phyloP scores from a whole-genome alignment of 768 basidiomycete genomes.

The Ramaria sp. region DNA sequence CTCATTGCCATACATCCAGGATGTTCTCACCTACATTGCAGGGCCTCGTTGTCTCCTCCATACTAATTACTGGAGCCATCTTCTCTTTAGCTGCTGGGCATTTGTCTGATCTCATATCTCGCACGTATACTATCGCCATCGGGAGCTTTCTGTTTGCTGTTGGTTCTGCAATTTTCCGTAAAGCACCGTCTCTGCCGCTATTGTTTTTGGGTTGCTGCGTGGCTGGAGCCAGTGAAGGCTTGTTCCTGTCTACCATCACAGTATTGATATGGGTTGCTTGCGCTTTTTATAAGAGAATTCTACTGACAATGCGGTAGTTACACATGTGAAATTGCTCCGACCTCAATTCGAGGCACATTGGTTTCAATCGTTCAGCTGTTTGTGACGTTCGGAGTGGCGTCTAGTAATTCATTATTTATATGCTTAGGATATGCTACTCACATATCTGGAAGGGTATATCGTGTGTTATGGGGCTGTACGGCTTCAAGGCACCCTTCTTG shows the following conservation, averaged over 20 bases:
- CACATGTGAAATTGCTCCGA: conserved; percentile 32
- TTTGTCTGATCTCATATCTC: conserved; percentile 33
- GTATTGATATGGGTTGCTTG: conserved; percentile 11
- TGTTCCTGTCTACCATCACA: conserved; percentile 33
- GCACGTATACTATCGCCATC: conserved; percentile 32
- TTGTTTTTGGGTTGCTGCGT: conserved; percentile 35
- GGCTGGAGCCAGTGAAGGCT: conserved; percentile 36
- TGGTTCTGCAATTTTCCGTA: conserved; percentile 30
- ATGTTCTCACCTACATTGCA: conserved; percentile 26
- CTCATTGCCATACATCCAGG: not conserved
- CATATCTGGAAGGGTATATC: conserved; percentile 23
- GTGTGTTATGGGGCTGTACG: conserved; percentile 28
- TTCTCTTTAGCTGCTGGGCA: conserved; percentile 31
- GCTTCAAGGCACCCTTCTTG: conserved; percentile 23
- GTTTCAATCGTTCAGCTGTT: conserved; percentile 32
- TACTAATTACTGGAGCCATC: conserved; percentile 31
- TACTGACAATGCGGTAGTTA: conserved; percentile 12
- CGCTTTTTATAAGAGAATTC: no score
- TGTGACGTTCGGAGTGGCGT: conserved; percentile 32
- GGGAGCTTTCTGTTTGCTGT: conserved; percentile 32
- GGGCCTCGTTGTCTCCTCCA: conserved; percentile 33
- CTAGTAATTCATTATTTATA: conserved; percentile 19
- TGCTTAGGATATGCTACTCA: conserved; percentile 13
- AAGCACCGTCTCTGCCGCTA: conserved; percentile 24
- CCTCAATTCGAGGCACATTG: conserved; percentile 28